phyloP scores from a whole-genome alignment of 176 grass and related monocot genomes.

The Lolium multiflorum region DNA sequence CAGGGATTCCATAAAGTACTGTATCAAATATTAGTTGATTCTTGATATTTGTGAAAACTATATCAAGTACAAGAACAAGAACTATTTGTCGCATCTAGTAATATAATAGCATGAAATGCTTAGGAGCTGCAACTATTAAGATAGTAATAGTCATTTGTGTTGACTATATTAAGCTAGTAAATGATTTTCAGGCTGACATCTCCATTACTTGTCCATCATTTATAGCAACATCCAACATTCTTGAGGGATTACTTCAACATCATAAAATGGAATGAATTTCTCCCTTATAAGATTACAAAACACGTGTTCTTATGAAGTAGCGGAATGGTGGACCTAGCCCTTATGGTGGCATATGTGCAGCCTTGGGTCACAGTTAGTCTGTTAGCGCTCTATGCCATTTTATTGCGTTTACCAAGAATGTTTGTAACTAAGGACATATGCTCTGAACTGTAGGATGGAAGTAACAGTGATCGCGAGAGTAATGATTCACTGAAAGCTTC shows the following conservation, averaged over 20 bases:
- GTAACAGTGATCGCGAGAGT: conserved; percentile 86
- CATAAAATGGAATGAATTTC: neutral
- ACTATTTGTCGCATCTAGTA: conserved; percentile 28
- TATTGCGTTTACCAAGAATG: conserved; percentile 33
- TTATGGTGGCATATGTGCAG: conserved; percentile 19
- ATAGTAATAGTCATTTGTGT: conserved; percentile 19
- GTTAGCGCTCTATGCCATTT: neutral
- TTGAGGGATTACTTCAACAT: neutral
- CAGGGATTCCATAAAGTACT: neutral
- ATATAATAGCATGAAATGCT: conserved; percentile 18
- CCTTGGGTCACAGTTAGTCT: conserved; percentile 6
- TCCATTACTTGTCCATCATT: neutral
- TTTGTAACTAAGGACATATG: conserved; percentile 32
- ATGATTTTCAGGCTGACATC: neutral
- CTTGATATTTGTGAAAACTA: conserved; percentile 4
- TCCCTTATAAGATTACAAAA: neutral
- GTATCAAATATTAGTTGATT: neutral
- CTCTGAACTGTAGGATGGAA: conserved; percentile 73
- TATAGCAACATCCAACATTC: neutral
- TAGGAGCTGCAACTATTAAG: neutral
- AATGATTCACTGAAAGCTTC: conserved; percentile 70
- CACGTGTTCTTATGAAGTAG: neutral
- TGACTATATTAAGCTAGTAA: neutral
- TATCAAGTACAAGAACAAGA: conserved; percentile 24
- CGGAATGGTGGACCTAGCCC: conserved; percentile 1